Percentiles rank a stretch among this genome's conserved stretches.
phyloP scores from a whole-genome alignment of 805 yeast genomes.

The Kodamaea kaohsiungensis region DNA sequence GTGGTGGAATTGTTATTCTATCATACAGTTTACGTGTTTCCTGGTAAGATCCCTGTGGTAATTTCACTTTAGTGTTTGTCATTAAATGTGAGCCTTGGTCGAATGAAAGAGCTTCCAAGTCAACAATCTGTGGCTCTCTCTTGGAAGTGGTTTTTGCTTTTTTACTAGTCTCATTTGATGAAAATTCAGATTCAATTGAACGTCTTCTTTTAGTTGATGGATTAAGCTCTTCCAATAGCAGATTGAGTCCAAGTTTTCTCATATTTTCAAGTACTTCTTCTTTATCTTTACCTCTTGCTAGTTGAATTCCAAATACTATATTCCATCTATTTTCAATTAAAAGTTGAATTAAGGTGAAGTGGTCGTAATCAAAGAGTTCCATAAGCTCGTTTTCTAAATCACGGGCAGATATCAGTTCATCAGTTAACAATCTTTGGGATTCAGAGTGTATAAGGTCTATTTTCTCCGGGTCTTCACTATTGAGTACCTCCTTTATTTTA shows the following conservation, averaged over 20 bases:
- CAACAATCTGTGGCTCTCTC: slow-evolving; percentile 55
- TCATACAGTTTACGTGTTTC: slow-evolving; percentile 74
- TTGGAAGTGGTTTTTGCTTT: neutral
- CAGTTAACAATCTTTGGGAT: slow-evolving; percentile 42
- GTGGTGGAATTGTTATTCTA: slow-evolving; percentile 91
- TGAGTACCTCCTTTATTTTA: slow-evolving; percentile 39
- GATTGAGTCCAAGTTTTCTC: slow-evolving; percentile 39
- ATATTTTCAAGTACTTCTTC: slow-evolving; percentile 44
- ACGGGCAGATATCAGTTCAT: slow-evolving; percentile 35
- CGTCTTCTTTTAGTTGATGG: slow-evolving; percentile 20
- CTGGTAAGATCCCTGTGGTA: slow-evolving; percentile 85
- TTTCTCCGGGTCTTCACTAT: slow-evolving; percentile 38
- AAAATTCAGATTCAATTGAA: slow-evolving; percentile 14
- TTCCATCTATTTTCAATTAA: slow-evolving; percentile 52
- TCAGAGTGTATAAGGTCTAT: slow-evolving; percentile 39
- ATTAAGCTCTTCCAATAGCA: slow-evolving; percentile 42
- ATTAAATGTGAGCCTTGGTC: slow-evolving; percentile 73
- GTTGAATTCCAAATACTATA: slow-evolving; percentile 55
- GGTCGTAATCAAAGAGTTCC: slow-evolving; percentile 52
- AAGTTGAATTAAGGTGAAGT: slow-evolving; percentile 48
- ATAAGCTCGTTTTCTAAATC: slow-evolving; percentile 56
- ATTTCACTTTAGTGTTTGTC: slow-evolving; percentile 63
- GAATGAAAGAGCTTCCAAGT: slow-evolving; percentile 61
- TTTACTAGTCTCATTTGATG: slow-evolving; percentile 9
- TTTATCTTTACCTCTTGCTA: slow-evolving; percentile 26